Evolutionary conservation across 148 eudicot genomes (phyloP), one percentile per base, ranked within the genome.

Genomic region (Fagopyrum homotropicum): DNA sequence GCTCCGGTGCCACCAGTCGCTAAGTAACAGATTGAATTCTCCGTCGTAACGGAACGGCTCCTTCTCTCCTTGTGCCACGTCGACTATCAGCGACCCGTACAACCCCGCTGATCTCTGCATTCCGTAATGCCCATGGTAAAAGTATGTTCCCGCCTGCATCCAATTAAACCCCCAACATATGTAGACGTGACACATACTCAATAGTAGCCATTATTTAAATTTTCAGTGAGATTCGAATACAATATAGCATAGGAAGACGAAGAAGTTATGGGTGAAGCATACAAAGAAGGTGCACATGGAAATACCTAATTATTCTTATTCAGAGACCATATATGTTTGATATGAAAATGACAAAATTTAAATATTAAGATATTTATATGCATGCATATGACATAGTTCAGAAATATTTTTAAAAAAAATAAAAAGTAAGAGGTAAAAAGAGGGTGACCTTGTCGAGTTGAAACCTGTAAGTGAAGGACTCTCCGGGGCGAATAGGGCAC

Each of bases 101-200:
- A 92, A 15, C 46, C 98, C 98, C 51, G 93, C 96, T 71, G 96
- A 87, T 81, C 98, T 84, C 79, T 92, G 98, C 98, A 92, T 88
- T 49, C 96, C 96, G 50, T 86, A 90, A 77, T 92, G 98, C 68
- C 98, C 98, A 80, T 92, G 98, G 83, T 92, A 92, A 75, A 88
- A 92, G 73, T 87, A 88, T 78, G 98, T 92, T 9, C 98, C 98
- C 6, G 86, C 85, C 98, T 92, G 64, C 83, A 85, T 48, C 61
- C n/a, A 22, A 61, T 11, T 16, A 26, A 15, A 11, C 22, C 51
- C 73, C 52, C 40, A 35, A 2, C 3, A 35, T 35, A 35, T 35
- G 3, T 35, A 35, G 40, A 35, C 40, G 40, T 35, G 40, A 1
- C 40, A 35, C 40, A 35, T 35, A 35, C 40, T 35, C 40, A 35